Evolutionary conservation across 1,284 basidiomycete genomes (phyloP), one percentile per base, ranked within the genome.

Genomic region (Exobasidium rhododendri): DNA sequence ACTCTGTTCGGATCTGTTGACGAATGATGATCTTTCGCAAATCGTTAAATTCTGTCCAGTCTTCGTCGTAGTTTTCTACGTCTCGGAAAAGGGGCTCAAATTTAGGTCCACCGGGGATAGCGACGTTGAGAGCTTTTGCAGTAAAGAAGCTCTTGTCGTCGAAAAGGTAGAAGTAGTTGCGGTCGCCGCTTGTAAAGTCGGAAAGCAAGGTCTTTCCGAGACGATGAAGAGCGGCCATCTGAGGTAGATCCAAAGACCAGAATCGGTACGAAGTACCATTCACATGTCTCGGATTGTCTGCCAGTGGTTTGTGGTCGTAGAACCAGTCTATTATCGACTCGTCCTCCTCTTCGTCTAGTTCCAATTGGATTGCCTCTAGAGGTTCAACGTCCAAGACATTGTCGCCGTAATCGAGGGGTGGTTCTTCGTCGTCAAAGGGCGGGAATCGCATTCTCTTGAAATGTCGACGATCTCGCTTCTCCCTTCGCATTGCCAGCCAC

Each of bases 361-460:
- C 96, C 62, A 98, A 85, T 82, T 98, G 96, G 71, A 99, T 98
- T 35, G 94, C 91, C 81, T 99, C 96, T 51, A 99, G 84, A 31
- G 96, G 96, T 65, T 98, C 96, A 14, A 97, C 94, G 74, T 99
- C 96, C 72, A 99, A 82, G 20, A 99, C 88, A 80, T 99, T 99
- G 84, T 99, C 96, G 62, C 73, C 71, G 50, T 80, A 78, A 65
- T 78, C 77, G n/a, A 77, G 69, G 11, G 96, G 73, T 43, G 75
- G 76, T 80, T 99, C 96, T 82, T 99, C 96, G 77, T 99, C 96
- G 75, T 99, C 96, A 77, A 98, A 99, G 0, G 96, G 96, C 40
- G 96, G 96, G 83, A 99, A 99, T n/a, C 96, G 88, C 94, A 99
- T 98, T 57, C 96, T 91, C 84, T 99, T 99, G 84, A 99, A 98